Base-by-base conservation (phyloP, 768 basidiomycete genomes). In the Obba rivulosa region DNA sequence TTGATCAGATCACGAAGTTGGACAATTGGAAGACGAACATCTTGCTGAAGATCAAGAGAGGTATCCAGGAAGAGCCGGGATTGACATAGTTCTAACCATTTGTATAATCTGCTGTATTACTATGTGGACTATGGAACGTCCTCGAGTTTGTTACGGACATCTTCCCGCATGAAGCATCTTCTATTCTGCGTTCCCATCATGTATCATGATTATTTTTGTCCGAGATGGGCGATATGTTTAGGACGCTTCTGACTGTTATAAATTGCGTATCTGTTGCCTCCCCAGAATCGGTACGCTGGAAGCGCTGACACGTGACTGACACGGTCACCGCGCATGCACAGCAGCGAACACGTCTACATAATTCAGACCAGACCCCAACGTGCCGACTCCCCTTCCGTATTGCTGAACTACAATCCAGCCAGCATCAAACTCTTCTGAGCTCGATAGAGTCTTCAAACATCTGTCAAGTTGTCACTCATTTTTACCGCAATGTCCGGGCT, bases 1-100 rank as follows among this genome's bases (percentile, higher is more conserved):
- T 80, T 63, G 93, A 98, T 65, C 85, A 92, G 62, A 80, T 97
- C 52, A 87, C 82, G 34, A 92, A 90, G 69, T 69, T 99, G 62
- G 95, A 98, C 65, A 87, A 87, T 66, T 96, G 92, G 93, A 98
- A 97, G 78, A 98, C 94, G 40, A 74, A 66, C 23, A 85, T 99
- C 43, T 66, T 99, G 62, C 71, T 98, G 60, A 89, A 86, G 71
- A 85, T 97, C 66, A 98, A 98, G 78, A 80, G 79, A 63, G 72
- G 73, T 18, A 80, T 93, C 41, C 75, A 85, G 48, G 77, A 79
- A 44, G 83, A 82, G 51, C 76, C 70, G 1, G 55, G 43, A 3
- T 31, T 49, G 17, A 49, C 41, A 16, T 49, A 28, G 35, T n/a
- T 14, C 8, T n/a, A 17, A 17, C 16, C 7, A 5, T 5, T 17